These are phyloP conservation scores for Suillus sp. DNA, from an alignment of 768 basidiomycete species.

Conservation along the genomic window DNA sequence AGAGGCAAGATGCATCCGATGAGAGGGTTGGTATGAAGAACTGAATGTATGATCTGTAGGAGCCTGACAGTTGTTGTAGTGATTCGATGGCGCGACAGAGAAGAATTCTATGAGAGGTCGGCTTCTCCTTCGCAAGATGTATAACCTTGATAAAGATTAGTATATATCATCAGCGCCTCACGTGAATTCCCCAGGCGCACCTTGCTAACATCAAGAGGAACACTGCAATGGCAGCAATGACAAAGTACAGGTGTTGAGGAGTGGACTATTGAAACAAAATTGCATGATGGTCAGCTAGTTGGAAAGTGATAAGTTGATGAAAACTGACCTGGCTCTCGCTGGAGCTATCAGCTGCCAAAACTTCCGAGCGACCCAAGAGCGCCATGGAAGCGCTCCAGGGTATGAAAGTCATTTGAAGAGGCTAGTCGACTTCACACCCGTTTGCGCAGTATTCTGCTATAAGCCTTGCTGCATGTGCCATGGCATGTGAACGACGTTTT, in stretches of 20 bases:
- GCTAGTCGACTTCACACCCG: slow-evolving; percentile 4
- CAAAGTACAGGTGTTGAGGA: slow-evolving; percentile 28
- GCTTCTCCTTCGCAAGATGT: slow-evolving; percentile 27
- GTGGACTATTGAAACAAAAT: slow-evolving; percentile 18
- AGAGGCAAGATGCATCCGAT: slow-evolving; percentile 21
- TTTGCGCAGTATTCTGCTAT: slow-evolving; percentile 12
- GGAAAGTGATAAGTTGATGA: background rate
- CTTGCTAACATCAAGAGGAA: slow-evolving; percentile 24
- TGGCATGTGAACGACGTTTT: slow-evolving; percentile 5
- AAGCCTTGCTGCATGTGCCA: background rate
- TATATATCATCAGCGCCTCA: background rate
- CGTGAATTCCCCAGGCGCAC: slow-evolving; percentile 14
- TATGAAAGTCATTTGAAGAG: slow-evolving; percentile 16
- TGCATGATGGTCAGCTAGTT: background rate
- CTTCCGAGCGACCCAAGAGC: slow-evolving; percentile 1
- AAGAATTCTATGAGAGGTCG: slow-evolving; percentile 26
- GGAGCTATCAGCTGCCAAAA: slow-evolving; percentile 2
- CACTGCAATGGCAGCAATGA: slow-evolving; percentile 18
- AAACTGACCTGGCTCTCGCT: slow-evolving; percentile 21
- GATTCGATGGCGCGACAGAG: background rate
- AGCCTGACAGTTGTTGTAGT: slow-evolving; percentile 13
- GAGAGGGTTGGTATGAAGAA: slow-evolving; percentile 17
- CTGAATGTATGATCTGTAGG: slow-evolving; percentile 5
- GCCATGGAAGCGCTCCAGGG: background rate
- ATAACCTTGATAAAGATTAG: slow-evolving; percentile 17